Evolutionary conservation across 164 flowering plant species (phyloP).

Genomic region (Buxus sempervirens): DNA sequence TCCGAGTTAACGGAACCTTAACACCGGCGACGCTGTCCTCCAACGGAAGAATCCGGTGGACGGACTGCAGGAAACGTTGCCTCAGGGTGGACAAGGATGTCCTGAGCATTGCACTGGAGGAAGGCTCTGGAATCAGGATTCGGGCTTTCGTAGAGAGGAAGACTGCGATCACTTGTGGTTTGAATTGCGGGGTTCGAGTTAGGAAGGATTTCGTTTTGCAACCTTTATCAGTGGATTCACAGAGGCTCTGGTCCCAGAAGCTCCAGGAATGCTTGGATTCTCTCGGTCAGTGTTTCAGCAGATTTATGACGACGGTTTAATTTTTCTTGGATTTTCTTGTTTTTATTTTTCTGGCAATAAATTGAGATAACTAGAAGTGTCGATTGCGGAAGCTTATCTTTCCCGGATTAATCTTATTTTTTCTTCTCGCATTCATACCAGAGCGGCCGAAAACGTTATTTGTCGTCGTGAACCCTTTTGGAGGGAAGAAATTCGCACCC

Average conservation of each 20-base stretch:
- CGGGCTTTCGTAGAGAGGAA: conserved; percentile 47
- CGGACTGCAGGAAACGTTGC: conserved; percentile 30
- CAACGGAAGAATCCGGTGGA: conserved; percentile 64
- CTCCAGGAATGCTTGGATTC: conserved; percentile 45
- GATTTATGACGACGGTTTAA: not conserved
- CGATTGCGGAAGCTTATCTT: not conserved
- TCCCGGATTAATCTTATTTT: too few relatives aligned
- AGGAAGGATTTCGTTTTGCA: conserved; percentile 52
- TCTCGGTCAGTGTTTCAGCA: conserved; percentile 28
- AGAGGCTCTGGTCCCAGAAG: conserved; percentile 35
- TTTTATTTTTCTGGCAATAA: not conserved
- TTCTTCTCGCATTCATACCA: conserved; percentile 21
- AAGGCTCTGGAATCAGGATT: conserved; percentile 51
- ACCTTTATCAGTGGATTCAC: conserved; percentile 32
- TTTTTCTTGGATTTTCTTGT: not conserved
- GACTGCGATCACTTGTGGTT: conserved; percentile 32
- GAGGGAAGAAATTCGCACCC: conserved; percentile 76
- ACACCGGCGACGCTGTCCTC: conserved; percentile 33
- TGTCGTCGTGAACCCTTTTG: conserved; percentile 80
- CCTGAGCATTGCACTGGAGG: conserved; percentile 50
- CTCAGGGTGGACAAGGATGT: conserved; percentile 64
- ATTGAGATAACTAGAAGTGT: not conserved
- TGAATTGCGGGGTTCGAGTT: conserved; percentile 10
- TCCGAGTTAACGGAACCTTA: conserved; percentile 41
- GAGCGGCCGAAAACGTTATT: conserved; percentile 82